phyloP scores from a whole-genome alignment of 345 rosid genomes.

The Capsella bursapastoris region DNA sequence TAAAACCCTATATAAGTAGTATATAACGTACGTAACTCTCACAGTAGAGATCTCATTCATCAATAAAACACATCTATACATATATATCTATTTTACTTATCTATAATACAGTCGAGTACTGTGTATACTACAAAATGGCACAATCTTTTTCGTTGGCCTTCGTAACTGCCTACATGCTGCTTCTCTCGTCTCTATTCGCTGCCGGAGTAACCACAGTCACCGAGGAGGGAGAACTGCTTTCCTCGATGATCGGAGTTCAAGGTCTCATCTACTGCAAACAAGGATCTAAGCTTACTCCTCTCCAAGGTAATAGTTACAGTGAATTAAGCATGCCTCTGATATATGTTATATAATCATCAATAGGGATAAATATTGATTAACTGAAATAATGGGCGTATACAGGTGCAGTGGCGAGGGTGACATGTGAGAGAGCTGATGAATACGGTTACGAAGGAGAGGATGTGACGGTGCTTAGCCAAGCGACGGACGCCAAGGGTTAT shows the following conservation, averaged over 20 bases:
- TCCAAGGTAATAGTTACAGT: constrained; percentile 49
- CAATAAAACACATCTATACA: not conserved
- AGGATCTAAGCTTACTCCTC: constrained; percentile 48
- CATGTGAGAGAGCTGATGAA: constrained; percentile 57
- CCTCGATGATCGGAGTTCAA: constrained; percentile 58
- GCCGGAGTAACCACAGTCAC: constrained; percentile 31
- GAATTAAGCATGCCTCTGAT: too few species aligned
- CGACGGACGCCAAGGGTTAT: constrained; percentile 62
- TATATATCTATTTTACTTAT: not conserved
- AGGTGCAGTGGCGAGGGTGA: constrained; percentile 73
- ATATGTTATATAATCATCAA: too few species aligned
- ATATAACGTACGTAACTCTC: not conserved
- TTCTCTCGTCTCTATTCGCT: constrained; percentile 31
- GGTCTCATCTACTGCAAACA: constrained; percentile 66
- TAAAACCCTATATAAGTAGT: constrained; percentile 18
- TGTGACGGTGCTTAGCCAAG: constrained; percentile 56
- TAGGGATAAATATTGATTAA: too few species aligned
- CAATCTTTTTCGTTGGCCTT: constrained; percentile 5
- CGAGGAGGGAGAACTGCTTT: constrained; percentile 44
- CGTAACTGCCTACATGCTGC: constrained; percentile 33
- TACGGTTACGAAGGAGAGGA: constrained; percentile 63
- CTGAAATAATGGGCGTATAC: not conserved
- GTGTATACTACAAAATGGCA: constrained; percentile 24
- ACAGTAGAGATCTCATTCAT: constrained; percentile 2
- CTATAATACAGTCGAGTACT: not conserved